Conservation (phyloP, 148 eudicot genomes). For the Hydrangea macrophylla region DNA sequence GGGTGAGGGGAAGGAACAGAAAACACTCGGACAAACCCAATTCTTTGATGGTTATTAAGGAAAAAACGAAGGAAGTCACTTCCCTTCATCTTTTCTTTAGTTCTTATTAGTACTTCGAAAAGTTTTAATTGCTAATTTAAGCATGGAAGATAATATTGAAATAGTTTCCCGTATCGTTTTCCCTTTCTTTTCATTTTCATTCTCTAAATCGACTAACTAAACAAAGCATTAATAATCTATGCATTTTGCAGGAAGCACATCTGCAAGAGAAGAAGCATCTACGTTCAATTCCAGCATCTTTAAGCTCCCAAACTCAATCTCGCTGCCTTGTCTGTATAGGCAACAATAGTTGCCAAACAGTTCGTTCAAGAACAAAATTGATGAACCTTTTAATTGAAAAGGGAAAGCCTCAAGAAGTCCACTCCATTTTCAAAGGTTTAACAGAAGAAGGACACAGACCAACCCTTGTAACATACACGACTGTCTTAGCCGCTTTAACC, state of each 20-base stretch:
- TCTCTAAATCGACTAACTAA: no score
- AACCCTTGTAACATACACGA: conserved; percentile 80
- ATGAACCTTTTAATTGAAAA: conserved; percentile 69
- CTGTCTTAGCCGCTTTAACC: conserved; percentile 71
- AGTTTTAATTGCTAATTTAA: no score
- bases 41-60: no score
- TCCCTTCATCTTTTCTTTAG: no score
- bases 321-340: conserved; percentile 52
- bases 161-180: no score
- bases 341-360: conserved; percentile 59
- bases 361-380: conserved; percentile 74
- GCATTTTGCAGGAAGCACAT: conserved; percentile 31
- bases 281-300: conserved; percentile 32
- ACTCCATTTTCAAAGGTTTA: conserved; percentile 50
- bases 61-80: no score
- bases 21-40: no score
- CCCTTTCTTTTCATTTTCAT: no score
- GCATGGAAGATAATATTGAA: no score
- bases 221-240: neutral
- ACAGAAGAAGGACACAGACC: conserved; percentile 83
- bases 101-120: no score
- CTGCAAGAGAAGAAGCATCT: conserved; percentile 28
- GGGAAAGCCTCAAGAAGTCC: conserved; percentile 66
- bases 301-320: conserved; percentile 25
- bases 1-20: no score